phyloP scores from a whole-genome alignment of 306 rosid genomes.

The Alnus glutinosa region DNA sequence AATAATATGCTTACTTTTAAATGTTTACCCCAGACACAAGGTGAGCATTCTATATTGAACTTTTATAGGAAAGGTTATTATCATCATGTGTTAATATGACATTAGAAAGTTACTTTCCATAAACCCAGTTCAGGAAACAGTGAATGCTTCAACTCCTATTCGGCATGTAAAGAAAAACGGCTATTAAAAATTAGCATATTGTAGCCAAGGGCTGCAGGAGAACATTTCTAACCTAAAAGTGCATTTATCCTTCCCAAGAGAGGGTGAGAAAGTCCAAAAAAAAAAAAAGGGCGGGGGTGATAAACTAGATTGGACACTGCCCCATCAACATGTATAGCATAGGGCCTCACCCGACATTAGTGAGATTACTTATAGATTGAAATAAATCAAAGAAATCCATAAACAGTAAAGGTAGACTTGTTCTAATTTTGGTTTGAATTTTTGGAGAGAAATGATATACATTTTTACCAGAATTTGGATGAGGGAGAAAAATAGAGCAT shows the following conservation, averaged over 20 bases:
- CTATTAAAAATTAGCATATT: not conserved
- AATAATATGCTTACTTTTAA: not conserved
- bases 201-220: not conserved
- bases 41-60: not conserved
- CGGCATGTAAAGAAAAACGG: not conserved
- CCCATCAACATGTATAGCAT: not conserved
- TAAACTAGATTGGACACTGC: not conserved
- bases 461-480: no score
- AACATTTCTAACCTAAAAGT: not conserved
- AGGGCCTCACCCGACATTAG: not conserved
- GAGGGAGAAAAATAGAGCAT: not conserved
- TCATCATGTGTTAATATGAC: not conserved
- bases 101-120: not conserved
- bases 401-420: not conserved
- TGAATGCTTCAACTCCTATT: not conserved
- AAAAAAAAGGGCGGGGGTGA: not conserved
- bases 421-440: no score
- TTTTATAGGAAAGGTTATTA: not conserved
- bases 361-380: not conserved
- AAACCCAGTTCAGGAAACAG: not conserved
- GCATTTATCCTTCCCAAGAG: not conserved
- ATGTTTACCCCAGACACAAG: not conserved
- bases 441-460: no score
- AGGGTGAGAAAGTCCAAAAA: conserved; percentile 7
- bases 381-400: not conserved